Evolutionary conservation across 345 rosid genomes (phyloP).

Genomic region (Orychophragmus violaceus): DNA sequence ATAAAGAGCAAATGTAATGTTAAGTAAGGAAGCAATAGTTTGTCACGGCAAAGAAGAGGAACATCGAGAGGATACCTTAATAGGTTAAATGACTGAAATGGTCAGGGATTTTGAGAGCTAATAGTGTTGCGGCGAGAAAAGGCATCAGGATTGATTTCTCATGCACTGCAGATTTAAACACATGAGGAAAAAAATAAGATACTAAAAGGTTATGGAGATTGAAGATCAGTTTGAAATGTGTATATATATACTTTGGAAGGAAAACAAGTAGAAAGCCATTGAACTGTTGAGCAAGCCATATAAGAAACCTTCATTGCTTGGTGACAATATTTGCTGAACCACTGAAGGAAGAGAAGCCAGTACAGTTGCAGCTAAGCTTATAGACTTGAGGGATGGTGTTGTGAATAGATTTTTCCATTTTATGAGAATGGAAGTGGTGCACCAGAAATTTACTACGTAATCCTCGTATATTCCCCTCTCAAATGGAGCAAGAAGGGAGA

Average conservation of each 20-base stretch:
- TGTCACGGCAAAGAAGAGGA: slow-evolving; percentile 78
- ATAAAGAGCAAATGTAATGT: slow-evolving; percentile 44
- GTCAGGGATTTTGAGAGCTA: slow-evolving; percentile 56
- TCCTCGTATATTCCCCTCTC: slow-evolving; percentile 98
- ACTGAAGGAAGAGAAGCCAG: slow-evolving; percentile 73
- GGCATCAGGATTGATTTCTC: slow-evolving; percentile 96
- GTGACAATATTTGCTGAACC: slow-evolving; percentile 76
- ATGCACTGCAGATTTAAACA: slow-evolving; percentile 67
- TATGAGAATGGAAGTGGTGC: slow-evolving; percentile 63
- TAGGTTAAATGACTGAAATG: slow-evolving; percentile 53
- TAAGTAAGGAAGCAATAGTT: slow-evolving; percentile 59
- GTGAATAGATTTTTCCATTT: slow-evolving; percentile 84
- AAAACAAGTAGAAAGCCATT: slow-evolving; percentile 76
- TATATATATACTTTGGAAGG: slow-evolving; percentile 65
- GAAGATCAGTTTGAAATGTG: neutral
- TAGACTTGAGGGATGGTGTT: slow-evolving; percentile 43
- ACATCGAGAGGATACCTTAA: slow-evolving; percentile 78
- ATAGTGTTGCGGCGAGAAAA: slow-evolving; percentile 69
- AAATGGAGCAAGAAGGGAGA: slow-evolving; percentile 88
- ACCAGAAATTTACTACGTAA: slow-evolving; percentile 97
- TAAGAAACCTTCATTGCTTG: slow-evolving; percentile 75
- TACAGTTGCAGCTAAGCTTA: slow-evolving; percentile 63
- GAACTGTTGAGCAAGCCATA: slow-evolving; percentile 77
- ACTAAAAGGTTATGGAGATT: neutral
- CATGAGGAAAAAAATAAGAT: neutral